Conservation (phyloP, 176 grass and related monocot species). For the Themeda triandra region DNA sequence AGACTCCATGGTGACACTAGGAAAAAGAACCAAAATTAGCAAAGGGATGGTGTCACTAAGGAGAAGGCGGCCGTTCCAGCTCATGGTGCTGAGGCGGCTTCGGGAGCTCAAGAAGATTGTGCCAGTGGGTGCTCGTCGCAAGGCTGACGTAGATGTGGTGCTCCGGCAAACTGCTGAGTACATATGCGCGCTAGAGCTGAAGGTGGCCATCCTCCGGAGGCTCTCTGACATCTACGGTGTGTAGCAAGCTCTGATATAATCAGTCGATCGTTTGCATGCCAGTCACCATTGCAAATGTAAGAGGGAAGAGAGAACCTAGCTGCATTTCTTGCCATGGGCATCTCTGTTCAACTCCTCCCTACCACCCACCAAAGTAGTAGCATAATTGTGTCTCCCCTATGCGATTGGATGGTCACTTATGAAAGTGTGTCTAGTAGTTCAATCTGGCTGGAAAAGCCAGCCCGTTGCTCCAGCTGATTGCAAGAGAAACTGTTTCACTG, state of each 20-base stretch:
- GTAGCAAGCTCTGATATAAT: not conserved
- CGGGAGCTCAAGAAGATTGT: slow-evolving; percentile 60
- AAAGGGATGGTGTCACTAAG: slow-evolving; percentile 40
- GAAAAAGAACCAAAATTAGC: slow-evolving; percentile 6
- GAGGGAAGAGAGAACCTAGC: slow-evolving; percentile 1
- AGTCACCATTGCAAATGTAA: slow-evolving; percentile 35
- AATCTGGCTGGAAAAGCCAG: slow-evolving; percentile 20
- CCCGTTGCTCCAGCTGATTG: slow-evolving; percentile 17
- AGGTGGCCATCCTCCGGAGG: slow-evolving; percentile 40
- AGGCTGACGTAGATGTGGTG: slow-evolving; percentile 24
- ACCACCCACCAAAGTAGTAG: slow-evolving; percentile 26
- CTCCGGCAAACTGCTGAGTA: slow-evolving; percentile 50
- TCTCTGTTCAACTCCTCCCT: slow-evolving; percentile 6
- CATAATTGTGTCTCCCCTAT: slow-evolving; percentile 27
- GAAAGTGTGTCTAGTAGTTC: slow-evolving; percentile 31
- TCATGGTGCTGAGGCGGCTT: slow-evolving; percentile 49
- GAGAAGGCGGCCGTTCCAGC: slow-evolving; percentile 40
- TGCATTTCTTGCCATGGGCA: slow-evolving; percentile 22
- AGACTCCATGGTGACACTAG: slow-evolving; percentile 21
- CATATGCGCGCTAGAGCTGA: slow-evolving; percentile 48
- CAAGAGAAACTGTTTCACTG: slow-evolving; percentile 14
- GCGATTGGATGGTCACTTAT: slow-evolving; percentile 18
- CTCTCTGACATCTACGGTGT: slow-evolving; percentile 40
- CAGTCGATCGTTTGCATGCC: not conserved
- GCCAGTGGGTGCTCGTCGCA: slow-evolving; percentile 4